phyloP scores from a whole-genome alignment of 352 stramenopile genomes.

The Thalassiosira exigua region DNA sequence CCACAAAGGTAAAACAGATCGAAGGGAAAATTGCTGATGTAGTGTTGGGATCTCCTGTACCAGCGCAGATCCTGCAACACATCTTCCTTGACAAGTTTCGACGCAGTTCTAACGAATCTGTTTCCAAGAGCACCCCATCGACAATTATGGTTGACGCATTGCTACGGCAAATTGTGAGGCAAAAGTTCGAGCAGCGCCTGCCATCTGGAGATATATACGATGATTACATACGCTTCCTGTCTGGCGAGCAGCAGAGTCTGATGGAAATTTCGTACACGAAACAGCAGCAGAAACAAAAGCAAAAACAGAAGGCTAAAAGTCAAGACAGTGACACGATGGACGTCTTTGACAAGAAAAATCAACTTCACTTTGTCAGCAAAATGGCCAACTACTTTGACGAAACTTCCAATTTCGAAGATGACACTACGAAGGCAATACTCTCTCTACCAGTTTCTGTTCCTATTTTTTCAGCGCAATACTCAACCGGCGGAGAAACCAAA shows the following conservation, averaged over 20 bases:
- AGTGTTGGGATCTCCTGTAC: slow-evolving; percentile 38
- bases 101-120: slow-evolving; percentile 51
- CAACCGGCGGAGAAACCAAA: slow-evolving; percentile 42
- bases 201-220: slow-evolving; percentile 65
- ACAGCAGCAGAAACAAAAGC: slow-evolving; percentile 75
- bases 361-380: slow-evolving; percentile 41
- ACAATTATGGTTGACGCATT: slow-evolving; percentile 53
- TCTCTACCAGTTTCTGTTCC: slow-evolving; percentile 59
- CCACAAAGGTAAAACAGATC: slow-evolving; percentile 47
- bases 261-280: slow-evolving; percentile 78
- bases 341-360: slow-evolving; percentile 62
- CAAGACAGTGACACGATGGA: slow-evolving; percentile 75
- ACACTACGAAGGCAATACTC: slow-evolving; percentile 53
- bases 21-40: slow-evolving; percentile 51
- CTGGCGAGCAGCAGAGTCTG: slow-evolving; percentile 65
- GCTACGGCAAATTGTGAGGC: slow-evolving; percentile 57
- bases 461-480: slow-evolving; percentile 66
- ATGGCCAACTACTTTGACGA: slow-evolving; percentile 51
- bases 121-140: slow-evolving; percentile 40
- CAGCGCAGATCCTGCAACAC: slow-evolving; percentile 57
- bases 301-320: slow-evolving; percentile 70
- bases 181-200: slow-evolving; percentile 68
- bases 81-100: slow-evolving; percentile 69
- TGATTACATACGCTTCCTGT: slow-evolving; percentile 67
- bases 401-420: slow-evolving; percentile 37